Evolutionary conservation across 164 flowering plant species (phyloP).

Genomic region (Liriodendron chinense): DNA sequence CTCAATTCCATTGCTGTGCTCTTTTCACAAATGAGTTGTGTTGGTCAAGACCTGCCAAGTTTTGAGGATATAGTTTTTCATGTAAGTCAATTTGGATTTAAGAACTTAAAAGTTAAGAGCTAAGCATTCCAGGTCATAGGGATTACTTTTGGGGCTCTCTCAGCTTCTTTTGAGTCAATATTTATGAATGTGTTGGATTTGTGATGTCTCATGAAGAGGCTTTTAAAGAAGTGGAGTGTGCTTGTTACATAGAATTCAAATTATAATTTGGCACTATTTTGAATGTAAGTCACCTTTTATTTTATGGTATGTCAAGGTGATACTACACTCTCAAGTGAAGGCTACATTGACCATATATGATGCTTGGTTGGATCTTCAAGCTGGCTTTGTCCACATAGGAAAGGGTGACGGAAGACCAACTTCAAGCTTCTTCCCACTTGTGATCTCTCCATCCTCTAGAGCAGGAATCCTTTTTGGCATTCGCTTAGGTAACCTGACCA

Average conservation of each 20-base stretch:
- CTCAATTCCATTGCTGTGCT: not conserved
- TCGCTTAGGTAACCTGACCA: constrained; percentile 37
- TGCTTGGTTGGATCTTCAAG: constrained; percentile 98
- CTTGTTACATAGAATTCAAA: not conserved
- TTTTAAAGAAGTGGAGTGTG: not conserved
- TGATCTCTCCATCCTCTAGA: constrained; percentile 67
- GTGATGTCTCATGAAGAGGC: not conserved
- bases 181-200: not conserved
- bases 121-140: not conserved
- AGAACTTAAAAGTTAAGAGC: not conserved
- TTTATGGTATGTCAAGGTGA: constrained; percentile 46
- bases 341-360: constrained; percentile 74
- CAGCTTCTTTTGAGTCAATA: not conserved
- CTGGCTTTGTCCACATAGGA: constrained; percentile 77
- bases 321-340: constrained; percentile 86
- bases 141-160: not conserved
- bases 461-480: constrained; percentile 83
- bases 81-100: not conserved
- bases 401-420: constrained; percentile 67
- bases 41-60: not conserved
- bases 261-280: too few species aligned
- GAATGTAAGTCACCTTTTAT: not conserved
- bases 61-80: too few species aligned
- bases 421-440: constrained; percentile 77
- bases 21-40: not conserved